Evolutionary conservation across 208 protist genomes (phyloP).

Genomic region (Vickermania spadyakhi): DNA sequence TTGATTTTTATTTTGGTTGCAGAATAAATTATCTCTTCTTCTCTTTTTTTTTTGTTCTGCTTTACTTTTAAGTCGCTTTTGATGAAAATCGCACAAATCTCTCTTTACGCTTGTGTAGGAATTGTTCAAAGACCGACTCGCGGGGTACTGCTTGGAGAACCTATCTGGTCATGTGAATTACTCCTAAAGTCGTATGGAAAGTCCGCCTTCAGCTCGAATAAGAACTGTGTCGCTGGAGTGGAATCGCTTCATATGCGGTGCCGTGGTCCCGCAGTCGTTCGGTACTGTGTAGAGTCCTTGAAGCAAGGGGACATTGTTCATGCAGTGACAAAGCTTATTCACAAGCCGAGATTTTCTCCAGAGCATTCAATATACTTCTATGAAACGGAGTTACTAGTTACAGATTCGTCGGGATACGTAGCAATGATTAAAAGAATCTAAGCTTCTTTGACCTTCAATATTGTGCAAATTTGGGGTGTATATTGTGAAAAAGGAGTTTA

Average conservation of each 20-base stretch:
- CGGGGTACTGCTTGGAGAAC: slow-evolving; percentile 45
- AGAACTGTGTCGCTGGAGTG: slow-evolving; percentile 18
- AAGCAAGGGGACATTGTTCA: slow-evolving; percentile 61
- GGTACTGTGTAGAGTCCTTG: slow-evolving; percentile 44
- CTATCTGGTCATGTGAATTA: slow-evolving; percentile 67
- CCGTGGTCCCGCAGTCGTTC: slow-evolving; percentile 33
- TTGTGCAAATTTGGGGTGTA: too few species aligned
- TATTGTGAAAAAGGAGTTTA: too few species aligned
- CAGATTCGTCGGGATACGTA: slow-evolving; percentile 67
- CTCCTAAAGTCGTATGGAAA: slow-evolving; percentile 56
- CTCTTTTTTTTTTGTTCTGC: slow-evolving; percentile 8
- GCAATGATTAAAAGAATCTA: slow-evolving; percentile 23
- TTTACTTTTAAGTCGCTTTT: background rate
- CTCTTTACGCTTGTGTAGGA: slow-evolving; percentile 57
- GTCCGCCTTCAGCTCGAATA: slow-evolving; percentile 12
- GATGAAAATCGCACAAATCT: slow-evolving; percentile 14
- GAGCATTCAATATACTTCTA: slow-evolving; percentile 69
- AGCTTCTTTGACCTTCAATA: too few species aligned
- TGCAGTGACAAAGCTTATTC: slow-evolving; percentile 70
- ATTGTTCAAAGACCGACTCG: slow-evolving; percentile 60
- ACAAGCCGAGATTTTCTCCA: slow-evolving; percentile 58
- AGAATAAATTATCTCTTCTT: slow-evolving; percentile 8
- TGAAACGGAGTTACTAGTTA: slow-evolving; percentile 67
- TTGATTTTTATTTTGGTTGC: slow-evolving; percentile 12
- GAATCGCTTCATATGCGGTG: slow-evolving; percentile 33